Percentiles rank a stretch among this genome's conserved stretches.
Conservation (phyloP, 768 basidiomycete species). For the Pholiota conissans region DNA sequence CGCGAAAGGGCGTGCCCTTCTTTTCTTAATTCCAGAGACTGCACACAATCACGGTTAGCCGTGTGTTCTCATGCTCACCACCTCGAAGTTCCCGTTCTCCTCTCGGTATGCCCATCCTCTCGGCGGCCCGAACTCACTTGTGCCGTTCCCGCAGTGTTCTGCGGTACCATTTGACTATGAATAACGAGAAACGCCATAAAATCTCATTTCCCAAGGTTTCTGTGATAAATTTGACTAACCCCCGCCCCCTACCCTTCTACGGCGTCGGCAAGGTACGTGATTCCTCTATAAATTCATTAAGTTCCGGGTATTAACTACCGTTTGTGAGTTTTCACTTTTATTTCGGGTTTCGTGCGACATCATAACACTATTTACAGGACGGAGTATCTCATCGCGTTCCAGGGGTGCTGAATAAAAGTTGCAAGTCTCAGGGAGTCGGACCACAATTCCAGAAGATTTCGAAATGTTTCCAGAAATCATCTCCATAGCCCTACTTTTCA, state of each 20-base stretch:
- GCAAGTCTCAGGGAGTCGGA: not conserved
- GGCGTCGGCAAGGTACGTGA: not conserved
- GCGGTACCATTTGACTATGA: not conserved
- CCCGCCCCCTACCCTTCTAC: not conserved
- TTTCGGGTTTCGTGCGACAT: conserved; percentile 2
- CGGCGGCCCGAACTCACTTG: not conserved
- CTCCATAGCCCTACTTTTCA: conserved; percentile 9
- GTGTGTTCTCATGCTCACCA: not conserved
- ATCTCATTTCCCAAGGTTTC: not conserved
- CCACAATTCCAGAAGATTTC: not conserved
- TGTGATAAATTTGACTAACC: not conserved
- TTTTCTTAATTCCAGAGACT: not conserved
- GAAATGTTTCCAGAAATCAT: conserved; percentile 10
- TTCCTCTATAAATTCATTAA: not conserved
- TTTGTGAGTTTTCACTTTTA: conserved; percentile 1
- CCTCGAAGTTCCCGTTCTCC: not conserved
- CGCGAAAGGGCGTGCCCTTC: not conserved
- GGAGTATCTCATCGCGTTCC: conserved; percentile 7
- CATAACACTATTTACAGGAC: conserved; percentile 5
- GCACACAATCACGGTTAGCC: not conserved
- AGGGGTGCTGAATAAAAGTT: conserved; percentile 3
- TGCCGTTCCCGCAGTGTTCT: not conserved
- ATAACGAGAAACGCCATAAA: not conserved
- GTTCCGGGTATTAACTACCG: not conserved
- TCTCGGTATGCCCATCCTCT: not conserved